Evolutionary conservation across 176 grass and related monocot species (phyloP).

Genomic region (Guadua angustifolia): DNA sequence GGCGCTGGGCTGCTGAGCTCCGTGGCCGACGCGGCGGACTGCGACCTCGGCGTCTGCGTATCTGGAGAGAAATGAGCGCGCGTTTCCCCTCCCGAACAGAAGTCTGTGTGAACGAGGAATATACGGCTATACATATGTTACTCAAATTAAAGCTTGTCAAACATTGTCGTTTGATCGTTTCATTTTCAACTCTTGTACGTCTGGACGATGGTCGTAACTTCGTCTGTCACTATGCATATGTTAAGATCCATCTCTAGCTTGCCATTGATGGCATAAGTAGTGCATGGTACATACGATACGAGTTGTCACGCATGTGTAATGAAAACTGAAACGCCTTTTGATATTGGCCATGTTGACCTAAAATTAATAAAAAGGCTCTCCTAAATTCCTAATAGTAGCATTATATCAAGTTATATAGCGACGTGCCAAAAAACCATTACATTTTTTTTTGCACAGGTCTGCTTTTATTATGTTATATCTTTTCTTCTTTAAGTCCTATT

Average conservation of each 20-base stretch:
- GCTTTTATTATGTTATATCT: no score
- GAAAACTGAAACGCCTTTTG: no score
- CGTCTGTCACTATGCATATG: neutral
- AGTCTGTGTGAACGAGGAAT: neutral
- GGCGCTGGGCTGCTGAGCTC: slow-evolving; percentile 32
- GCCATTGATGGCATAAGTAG: neutral
- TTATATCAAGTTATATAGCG: no score
- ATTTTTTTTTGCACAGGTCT: no score
- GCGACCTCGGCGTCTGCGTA: slow-evolving; percentile 24
- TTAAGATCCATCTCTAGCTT: neutral
- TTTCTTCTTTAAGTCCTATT: no score
- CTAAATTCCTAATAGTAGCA: no score
- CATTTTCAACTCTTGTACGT: neutral
- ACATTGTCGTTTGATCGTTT: neutral
- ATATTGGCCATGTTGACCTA: no score
- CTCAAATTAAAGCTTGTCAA: neutral
- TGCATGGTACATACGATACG: neutral
- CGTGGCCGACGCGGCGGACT: slow-evolving; percentile 23
- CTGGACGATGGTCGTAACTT: neutral
- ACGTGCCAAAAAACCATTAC: no score
- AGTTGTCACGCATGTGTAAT: no score
- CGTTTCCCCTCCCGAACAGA: neutral
- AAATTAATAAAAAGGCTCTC: no score
- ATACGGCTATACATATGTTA: slow-evolving; percentile 6
- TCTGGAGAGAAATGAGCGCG: slow-evolving; percentile 22